Conservation (phyloP, 495 filamentous ascomycete genomes). For the Xylaria nigripes region DNA sequence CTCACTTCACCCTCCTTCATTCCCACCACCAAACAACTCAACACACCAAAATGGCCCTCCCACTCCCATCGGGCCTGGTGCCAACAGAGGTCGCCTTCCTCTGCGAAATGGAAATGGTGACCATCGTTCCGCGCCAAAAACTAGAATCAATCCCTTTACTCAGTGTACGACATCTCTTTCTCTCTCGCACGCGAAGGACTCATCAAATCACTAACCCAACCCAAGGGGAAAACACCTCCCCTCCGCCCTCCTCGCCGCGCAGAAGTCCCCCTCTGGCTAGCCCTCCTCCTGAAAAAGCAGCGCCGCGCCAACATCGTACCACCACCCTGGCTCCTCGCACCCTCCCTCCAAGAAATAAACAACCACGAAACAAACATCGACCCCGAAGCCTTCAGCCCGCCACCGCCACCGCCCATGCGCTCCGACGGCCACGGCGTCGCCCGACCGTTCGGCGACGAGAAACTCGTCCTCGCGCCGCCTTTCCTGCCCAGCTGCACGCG, state of each 20-base stretch:
- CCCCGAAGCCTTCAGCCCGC: conserved; percentile 62
- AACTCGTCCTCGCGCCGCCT: conserved; percentile 41
- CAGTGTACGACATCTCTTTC: conserved; percentile 50
- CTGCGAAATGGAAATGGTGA: conserved; percentile 94
- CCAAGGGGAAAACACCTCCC: conserved; percentile 65
- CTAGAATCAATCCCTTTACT: conserved; percentile 79
- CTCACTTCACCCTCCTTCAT: no score
- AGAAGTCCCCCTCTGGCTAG: conserved; percentile 85
- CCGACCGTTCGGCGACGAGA: conserved; percentile 14
- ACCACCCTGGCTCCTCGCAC: conserved; percentile 74
- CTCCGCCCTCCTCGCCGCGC: conserved; percentile 76
- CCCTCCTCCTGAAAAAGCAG: conserved; percentile 94
- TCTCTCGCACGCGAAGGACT: conserved; percentile 8
- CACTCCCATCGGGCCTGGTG: conserved; percentile 72
- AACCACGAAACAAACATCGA: conserved; percentile 64
- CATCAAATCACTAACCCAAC: neutral
- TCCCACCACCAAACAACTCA: neutral
- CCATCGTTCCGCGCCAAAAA: conserved; percentile 82
- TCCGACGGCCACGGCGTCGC: conserved; percentile 34
- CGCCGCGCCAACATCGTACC: conserved; percentile 87
- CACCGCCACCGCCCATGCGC: conserved; percentile 53
- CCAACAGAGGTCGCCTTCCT: conserved; percentile 89
- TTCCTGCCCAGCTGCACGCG: conserved; percentile 55
- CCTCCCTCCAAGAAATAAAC: conserved; percentile 65
- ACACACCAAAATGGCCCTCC: conserved; percentile 60